Percentiles rank a stretch among this genome's conserved stretches.
Evolutionary conservation across 441 rosid genomes (phyloP).

Genomic region (Gossypium laxum): DNA sequence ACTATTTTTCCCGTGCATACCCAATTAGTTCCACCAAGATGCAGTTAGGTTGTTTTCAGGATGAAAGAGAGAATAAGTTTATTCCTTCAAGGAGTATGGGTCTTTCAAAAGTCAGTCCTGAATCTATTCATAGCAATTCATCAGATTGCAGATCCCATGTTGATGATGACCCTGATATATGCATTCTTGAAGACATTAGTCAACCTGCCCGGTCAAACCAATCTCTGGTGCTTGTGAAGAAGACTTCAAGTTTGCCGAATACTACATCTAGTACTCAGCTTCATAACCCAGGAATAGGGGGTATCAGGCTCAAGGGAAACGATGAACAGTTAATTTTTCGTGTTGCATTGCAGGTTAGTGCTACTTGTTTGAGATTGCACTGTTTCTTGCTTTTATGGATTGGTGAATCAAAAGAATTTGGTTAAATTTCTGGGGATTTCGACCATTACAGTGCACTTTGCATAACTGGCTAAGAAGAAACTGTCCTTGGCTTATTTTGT

Average conservation of each 20-base stretch:
- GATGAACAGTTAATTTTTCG: slow-evolving; percentile 52
- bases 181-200: slow-evolving; percentile 65
- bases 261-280: slow-evolving; percentile 21
- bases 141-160: slow-evolving; percentile 42
- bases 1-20: slow-evolving; percentile 23
- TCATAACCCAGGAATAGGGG: slow-evolving; percentile 31
- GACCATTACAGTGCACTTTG: not conserved
- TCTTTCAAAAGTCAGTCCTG: slow-evolving; percentile 45
- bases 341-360: slow-evolving; percentile 76
- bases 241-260: slow-evolving; percentile 21
- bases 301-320: slow-evolving; percentile 30
- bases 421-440: not conserved
- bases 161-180: slow-evolving; percentile 69
- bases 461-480: not conserved
- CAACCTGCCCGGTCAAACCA: slow-evolving; percentile 36
- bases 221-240: slow-evolving; percentile 23
- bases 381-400: not conserved
- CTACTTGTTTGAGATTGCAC: not conserved
- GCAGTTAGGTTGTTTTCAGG: slow-evolving; percentile 24
- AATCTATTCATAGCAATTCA: slow-evolving; percentile 61
- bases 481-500: not conserved
- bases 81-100: slow-evolving; percentile 26
- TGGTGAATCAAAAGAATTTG: not conserved
- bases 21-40: slow-evolving; percentile 25
- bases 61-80: slow-evolving; percentile 28